These are phyloP conservation scores for Tulasnella sp. DNA, from an alignment of 768 basidiomycete species.

Conservation along the genomic window DNA sequence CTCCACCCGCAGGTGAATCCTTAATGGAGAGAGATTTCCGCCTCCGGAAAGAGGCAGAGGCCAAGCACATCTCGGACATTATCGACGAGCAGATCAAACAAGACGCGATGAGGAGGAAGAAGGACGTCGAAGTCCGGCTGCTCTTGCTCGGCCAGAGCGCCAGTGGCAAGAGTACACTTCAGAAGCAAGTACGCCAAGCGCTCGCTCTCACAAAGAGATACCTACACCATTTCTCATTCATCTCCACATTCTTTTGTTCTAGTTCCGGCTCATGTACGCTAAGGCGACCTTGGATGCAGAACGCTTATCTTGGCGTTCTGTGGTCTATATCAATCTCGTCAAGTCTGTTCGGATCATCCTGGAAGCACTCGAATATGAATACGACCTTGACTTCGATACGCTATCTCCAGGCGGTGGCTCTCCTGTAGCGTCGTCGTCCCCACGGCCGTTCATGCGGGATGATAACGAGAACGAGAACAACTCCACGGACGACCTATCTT, in stretches of 20 bases:
- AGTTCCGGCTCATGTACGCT: constrained; percentile 19
- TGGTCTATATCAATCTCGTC: constrained; percentile 19
- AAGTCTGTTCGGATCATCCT: constrained; percentile 17
- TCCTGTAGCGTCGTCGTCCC: not conserved
- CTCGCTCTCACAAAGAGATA: not conserved
- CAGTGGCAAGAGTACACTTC: constrained; percentile 18
- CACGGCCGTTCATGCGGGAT: no score
- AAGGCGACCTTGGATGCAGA: constrained; percentile 15
- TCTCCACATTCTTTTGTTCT: not conserved
- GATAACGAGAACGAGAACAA: no score
- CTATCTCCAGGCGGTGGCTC: no score
- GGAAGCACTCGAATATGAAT: constrained; percentile 13
- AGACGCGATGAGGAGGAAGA: constrained; percentile 6
- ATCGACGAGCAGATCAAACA: constrained; percentile 14
- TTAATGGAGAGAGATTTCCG: constrained; percentile 6
- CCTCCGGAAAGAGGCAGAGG: constrained; percentile 12
- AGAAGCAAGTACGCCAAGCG: constrained; percentile 16
- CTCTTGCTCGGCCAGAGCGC: constrained; percentile 15
- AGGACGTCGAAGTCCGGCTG: constrained; percentile 11
- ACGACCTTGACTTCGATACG: constrained; percentile 9
- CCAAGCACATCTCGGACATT: constrained; percentile 13
- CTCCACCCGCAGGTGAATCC: constrained; percentile 13
- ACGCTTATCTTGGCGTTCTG: constrained; percentile 16
- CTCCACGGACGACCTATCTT: not conserved
- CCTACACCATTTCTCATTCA: not conserved